A percentile compares a stretch with the other conserved stretches of the same genome.
Conservation (phyloP, 2,329 filamentous ascomycete species). For the Epichloe festucae region DNA sequence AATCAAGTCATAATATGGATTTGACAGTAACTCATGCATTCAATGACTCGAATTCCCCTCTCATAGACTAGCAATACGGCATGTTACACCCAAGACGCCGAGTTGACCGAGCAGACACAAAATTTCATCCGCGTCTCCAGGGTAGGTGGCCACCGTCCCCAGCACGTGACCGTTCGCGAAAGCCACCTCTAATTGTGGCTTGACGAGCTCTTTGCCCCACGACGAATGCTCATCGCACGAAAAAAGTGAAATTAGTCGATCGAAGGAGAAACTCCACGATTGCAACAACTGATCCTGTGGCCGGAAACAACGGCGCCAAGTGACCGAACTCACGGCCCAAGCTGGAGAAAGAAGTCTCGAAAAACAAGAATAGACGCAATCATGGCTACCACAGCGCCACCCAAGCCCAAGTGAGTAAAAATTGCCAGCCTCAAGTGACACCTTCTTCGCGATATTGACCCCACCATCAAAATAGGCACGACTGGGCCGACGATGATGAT, state of each 20-base stretch:
- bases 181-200: slow-evolving; percentile 15
- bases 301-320: slow-evolving; percentile 11
- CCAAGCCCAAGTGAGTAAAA: slow-evolving; percentile 28
- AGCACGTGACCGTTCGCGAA: slow-evolving; percentile 15
- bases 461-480: slow-evolving; percentile 37
- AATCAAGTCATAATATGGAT: too few relatives aligned
- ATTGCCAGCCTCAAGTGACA: slow-evolving; percentile 1
- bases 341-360: background rate
- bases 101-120: background rate
- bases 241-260: slow-evolving; percentile 28
- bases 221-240: slow-evolving; percentile 23
- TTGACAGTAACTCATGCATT: too few relatives aligned
- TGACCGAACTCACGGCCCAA: background rate
- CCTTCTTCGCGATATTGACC: slow-evolving; percentile 18
- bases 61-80: background rate
- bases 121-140: background rate
- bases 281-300: slow-evolving; percentile 13
- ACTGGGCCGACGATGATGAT: slow-evolving; percentile 96
- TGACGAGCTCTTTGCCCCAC: slow-evolving; percentile 17
- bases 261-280: slow-evolving; percentile 26
- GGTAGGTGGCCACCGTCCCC: background rate
- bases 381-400: slow-evolving; percentile 26
- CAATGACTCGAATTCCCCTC: too few relatives aligned
- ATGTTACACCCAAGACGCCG: too few relatives aligned
- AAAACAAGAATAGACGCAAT: slow-evolving; percentile 10